Percentiles rank a stretch among this genome's conserved stretches.
Evolutionary conservation across 108 stramenopile species (phyloP).

Genomic region (Cyclotella baltica): DNA sequence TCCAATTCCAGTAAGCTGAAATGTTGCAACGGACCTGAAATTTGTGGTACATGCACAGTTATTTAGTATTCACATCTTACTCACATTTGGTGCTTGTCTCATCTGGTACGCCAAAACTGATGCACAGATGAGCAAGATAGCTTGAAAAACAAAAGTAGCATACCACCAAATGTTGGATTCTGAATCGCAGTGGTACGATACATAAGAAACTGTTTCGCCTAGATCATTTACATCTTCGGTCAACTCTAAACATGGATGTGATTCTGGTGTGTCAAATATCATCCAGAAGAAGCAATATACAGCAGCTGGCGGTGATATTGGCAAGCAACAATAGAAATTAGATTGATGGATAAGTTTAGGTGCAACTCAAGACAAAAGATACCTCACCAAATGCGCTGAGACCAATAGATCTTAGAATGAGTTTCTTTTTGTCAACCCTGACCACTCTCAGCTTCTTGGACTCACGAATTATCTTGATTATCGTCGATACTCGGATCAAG

Average conservation of each 20-base stretch:
- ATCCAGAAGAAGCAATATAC: too few species aligned
- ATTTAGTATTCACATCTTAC: too few species aligned
- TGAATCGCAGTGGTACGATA: background rate
- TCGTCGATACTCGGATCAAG: background rate
- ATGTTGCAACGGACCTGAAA: too few species aligned
- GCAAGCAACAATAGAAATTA: background rate
- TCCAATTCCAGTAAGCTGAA: too few species aligned
- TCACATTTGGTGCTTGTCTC: background rate
- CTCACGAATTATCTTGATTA: background rate
- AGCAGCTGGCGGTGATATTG: too few species aligned
- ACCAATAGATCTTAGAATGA: background rate
- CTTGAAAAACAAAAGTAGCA: background rate
- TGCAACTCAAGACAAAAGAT: background rate
- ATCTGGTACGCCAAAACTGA: background rate
- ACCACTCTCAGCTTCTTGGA: background rate
- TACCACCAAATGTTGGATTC: background rate
- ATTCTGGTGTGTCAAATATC: too few species aligned
- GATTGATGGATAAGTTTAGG: background rate
- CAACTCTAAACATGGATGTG: too few species aligned
- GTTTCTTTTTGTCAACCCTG: background rate
- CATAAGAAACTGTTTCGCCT: background rate
- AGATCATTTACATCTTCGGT: background rate
- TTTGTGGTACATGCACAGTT: too few species aligned
- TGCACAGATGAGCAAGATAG: background rate
- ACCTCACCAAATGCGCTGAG: background rate